These are phyloP conservation scores for Sonneratia alba DNA, from an alignment of 345 rosid species.

Conservation along the genomic window DNA sequence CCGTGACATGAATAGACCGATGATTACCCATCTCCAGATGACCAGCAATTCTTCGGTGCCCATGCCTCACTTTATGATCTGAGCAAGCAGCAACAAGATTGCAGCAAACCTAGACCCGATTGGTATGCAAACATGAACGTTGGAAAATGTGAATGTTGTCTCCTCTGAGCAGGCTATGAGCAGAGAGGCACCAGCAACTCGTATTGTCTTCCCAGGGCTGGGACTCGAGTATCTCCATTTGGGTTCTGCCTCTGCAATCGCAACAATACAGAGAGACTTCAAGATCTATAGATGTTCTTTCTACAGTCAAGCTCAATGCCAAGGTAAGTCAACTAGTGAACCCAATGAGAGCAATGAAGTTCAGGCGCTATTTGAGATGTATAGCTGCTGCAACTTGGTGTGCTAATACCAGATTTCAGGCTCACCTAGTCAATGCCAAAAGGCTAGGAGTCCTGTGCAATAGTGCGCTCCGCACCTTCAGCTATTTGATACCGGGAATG, in stretches of 20 bases:
- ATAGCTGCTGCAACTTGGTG: not conserved
- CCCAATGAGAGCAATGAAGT: not conserved
- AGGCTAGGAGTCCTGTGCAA: slow-evolving; percentile 66
- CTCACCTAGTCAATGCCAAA: slow-evolving; percentile 92
- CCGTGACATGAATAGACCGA: too few species aligned
- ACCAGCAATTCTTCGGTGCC: too few species aligned
- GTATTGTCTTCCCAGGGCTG: slow-evolving; percentile 1
- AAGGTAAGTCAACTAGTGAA: slow-evolving; percentile 33
- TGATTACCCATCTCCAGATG: too few species aligned
- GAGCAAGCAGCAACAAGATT: too few species aligned
- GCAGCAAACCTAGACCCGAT: too few species aligned
- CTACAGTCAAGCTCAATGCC: slow-evolving; percentile 59
- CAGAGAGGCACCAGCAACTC: too few species aligned
- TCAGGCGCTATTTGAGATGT: not conserved
- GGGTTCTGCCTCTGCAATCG: slow-evolving; percentile 66
- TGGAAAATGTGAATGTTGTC: too few species aligned
- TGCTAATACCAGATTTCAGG: slow-evolving; percentile 85
- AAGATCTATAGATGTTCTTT: slow-evolving; percentile 78
- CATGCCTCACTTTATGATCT: too few species aligned
- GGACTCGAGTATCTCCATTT: slow-evolving; percentile 90
- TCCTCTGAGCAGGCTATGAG: too few species aligned
- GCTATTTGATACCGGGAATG: slow-evolving; percentile 90
- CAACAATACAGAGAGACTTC: slow-evolving; percentile 87
- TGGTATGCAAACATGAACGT: too few species aligned
- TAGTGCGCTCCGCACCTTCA: slow-evolving; percentile 82